Conservation (phyloP, 169 alveolate species). For the Fabrea salina region DNA sequence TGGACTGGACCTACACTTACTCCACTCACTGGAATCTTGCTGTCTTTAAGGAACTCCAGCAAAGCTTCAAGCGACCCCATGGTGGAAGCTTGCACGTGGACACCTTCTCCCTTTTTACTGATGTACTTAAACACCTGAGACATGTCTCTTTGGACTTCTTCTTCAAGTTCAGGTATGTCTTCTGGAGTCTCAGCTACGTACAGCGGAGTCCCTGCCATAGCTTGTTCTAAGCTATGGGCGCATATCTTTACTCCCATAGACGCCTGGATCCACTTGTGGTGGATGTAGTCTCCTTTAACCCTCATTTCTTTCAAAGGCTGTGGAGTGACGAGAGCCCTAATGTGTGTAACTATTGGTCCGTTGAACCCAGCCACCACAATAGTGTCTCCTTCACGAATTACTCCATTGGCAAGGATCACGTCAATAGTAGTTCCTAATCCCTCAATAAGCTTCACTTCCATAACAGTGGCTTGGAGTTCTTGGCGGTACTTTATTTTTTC, state of each 20-base stretch:
- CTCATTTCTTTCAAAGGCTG: constrained; percentile 99
- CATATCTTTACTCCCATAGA: constrained; percentile 94
- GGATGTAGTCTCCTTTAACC: constrained; percentile 97
- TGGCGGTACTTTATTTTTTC: constrained; percentile 49
- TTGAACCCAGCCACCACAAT: constrained; percentile 94
- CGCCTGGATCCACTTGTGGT: constrained; percentile 90
- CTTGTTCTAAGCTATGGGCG: constrained; percentile 95
- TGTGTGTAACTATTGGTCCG: constrained; percentile 96
- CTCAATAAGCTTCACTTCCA: constrained; percentile 59
- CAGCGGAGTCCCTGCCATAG: constrained; percentile 96
- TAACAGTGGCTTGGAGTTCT: constrained; percentile 28
- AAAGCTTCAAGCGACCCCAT: constrained; percentile 99
- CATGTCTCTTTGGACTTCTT: constrained; percentile 91
- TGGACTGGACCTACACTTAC: constrained; percentile 97
- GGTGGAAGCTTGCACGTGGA: constrained; percentile 98
- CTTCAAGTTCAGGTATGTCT: constrained; percentile 81
- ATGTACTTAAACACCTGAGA: constrained; percentile 90
- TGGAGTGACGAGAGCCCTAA: constrained; percentile 98
- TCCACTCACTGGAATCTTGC: constrained; percentile 29
- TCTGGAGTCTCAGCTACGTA: constrained; percentile 86
- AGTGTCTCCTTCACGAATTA: constrained; percentile 93
- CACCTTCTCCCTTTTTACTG: constrained; percentile 93
- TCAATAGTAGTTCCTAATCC: constrained; percentile 99
- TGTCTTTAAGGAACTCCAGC: constrained; percentile 88
- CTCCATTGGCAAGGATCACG: constrained; percentile 97